Evolutionary conservation across 1,284 basidiomycete genomes (phyloP).

Genomic region (Vanrija pseudolonga): DNA sequence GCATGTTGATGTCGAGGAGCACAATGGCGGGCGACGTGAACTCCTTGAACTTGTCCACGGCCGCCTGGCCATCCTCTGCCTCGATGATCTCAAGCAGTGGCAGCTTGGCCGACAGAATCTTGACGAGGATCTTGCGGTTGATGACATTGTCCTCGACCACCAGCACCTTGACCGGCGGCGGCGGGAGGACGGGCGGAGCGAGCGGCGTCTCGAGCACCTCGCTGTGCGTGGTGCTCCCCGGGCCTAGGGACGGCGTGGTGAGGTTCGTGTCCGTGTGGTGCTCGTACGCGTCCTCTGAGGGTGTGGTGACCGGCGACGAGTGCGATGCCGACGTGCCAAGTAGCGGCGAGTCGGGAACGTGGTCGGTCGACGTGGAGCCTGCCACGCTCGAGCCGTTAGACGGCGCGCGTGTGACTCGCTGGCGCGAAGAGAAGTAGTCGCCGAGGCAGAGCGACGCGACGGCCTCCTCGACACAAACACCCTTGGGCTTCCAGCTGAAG

Average conservation of each 20-base stretch:
- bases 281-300: neutral
- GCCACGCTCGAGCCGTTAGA: neutral
- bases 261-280: neutral
- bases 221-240: neutral
- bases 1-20: slow-evolving; percentile 49
- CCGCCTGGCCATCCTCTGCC: slow-evolving; percentile 42
- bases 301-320: neutral
- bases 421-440: slow-evolving; percentile 36
- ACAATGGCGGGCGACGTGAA: slow-evolving; percentile 28
- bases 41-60: slow-evolving; percentile 35
- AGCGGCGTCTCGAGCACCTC: neutral
- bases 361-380: neutral
- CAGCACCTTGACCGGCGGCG: slow-evolving; percentile 26
- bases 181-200: neutral
- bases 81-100: slow-evolving; percentile 29
- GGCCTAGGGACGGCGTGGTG: neutral
- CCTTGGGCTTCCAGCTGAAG: slow-evolving; percentile 29
- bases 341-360: neutral
- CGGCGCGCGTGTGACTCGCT: neutral
- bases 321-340: neutral
- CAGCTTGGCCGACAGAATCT: slow-evolving; percentile 35
- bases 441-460: slow-evolving; percentile 38
- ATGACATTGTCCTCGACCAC: slow-evolving; percentile 48
- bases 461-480: slow-evolving; percentile 33
- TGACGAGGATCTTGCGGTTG: slow-evolving; percentile 46